Evolutionary conservation across 495 filamentous ascomycete species (phyloP), one percentile per base, ranked within the genome.

Genomic region (Penicillium psychrofluorescens): DNA sequence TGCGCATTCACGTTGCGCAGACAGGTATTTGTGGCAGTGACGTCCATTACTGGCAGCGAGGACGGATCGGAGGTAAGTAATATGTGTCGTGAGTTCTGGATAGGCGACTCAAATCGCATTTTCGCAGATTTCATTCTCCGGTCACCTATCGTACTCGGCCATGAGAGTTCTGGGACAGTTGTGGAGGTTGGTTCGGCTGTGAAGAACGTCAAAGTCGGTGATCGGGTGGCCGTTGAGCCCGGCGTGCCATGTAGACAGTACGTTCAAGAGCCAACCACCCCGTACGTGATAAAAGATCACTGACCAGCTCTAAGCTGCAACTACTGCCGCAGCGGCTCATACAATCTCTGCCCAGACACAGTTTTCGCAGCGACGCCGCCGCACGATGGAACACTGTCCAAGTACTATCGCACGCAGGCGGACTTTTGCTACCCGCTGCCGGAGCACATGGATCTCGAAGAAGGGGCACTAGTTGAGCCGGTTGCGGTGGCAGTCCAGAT

Each of bases 401-500:
- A 85, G 39, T 94, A 86, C 71, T 92, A 84, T 70, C 61, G 62
- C 30, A 74, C 85, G 5, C 82, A 85, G 11, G 76, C 78, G 30
- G 86, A 91, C 62, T 90, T 86, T 58, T 90, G 86, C 71, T 90
- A 89, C 59, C 80, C 79, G 58, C 77, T 95, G 0, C 85, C 88
- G 2, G 74, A 76, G 1, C 56, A 72, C 52, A 81, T 95, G 45
- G 73, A 71, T 4, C 63, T 88, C 30, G 85, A 92, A 63, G 87
- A 95, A 61, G 90, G 86, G 27, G 89, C 86, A 4, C 66, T 94
- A 36, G 76, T 94, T 45, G 88, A 95, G 72, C 90, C 90, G 1
- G 72, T 94, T 8, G 75, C 79, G 33, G 86, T 94, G 7, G 89
- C 83, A 2, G 86, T 92, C 29, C 88, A 92, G 57, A 84, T 90